Evolutionary conservation across 352 stramenopile genomes (phyloP), one percentile per base, ranked within the genome.

Genomic region (Phytophthora ramorum): DNA sequence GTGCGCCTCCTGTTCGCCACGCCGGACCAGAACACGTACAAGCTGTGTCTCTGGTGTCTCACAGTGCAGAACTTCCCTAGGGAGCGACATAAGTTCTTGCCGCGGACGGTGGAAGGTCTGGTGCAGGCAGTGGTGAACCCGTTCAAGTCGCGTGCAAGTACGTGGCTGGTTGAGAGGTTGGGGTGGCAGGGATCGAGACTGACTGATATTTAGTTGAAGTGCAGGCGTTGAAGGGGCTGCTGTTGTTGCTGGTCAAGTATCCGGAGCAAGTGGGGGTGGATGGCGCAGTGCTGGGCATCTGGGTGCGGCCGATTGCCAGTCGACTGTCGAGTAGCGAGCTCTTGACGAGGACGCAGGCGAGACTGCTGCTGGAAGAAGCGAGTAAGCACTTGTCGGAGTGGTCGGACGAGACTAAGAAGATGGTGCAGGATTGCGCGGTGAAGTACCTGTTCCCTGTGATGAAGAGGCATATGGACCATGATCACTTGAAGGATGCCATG

Each of bases 101-200:
- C 73, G 13, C 75, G 75, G 16, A 87, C 78, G 7, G 64, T 91
- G n/a, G 84, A 91, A 61, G 76, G 68, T 9, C 56, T 91, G 53
- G 70, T 92, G 8, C 84, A 90, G 38, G 84, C 84, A 7, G 83
- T 91, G 20, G 71, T 90, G 28, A 92, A 91, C 43, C 80, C 84
- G 9, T 91, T 92, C 58, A 79, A 89, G 66, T 89, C 84, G 0
- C 80, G 84, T 17, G 54, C 68, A 34, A 91, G 81, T 88, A 81
- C 49, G 80, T 82, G 20, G 2, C 17, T 26, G 14, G 10, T 52
- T 17, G n/a, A 60, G 37, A 40, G 38, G 37, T 17, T 22, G 35
- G 22, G 43, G 30, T 12, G 28, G 12, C 28, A 51, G 20, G 7
- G 13, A 24, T 26, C 52, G 28, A 26, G 50, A 53, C 41, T 69